Evolutionary conservation across 2,329 filamentous ascomycete genomes (phyloP).

Genomic region (Claviceps africana): DNA sequence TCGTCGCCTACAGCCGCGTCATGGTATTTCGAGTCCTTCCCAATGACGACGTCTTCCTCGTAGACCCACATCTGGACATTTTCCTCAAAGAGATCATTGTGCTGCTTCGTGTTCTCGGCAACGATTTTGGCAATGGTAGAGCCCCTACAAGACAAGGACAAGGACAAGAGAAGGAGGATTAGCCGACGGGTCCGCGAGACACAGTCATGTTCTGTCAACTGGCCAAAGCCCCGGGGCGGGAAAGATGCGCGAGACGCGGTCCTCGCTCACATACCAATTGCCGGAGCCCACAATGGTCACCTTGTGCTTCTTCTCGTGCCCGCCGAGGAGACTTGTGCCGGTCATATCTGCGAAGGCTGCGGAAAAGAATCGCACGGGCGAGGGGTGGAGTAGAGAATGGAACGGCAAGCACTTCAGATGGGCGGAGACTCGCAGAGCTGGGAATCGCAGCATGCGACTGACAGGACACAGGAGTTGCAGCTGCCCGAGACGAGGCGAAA

Average conservation of each 20-base stretch:
- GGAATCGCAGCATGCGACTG: constrained; percentile 4
- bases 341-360: constrained; percentile 17
- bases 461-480: background rate
- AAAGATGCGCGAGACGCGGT: too few species aligned
- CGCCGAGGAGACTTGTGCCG: constrained; percentile 22
- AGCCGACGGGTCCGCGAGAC: background rate
- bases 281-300: constrained; percentile 89
- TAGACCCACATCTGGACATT: constrained; percentile 98
- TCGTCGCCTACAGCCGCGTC: constrained; percentile 45
- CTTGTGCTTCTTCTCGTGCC: constrained; percentile 65
- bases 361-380: constrained; percentile 1
- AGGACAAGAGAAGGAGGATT: background rate
- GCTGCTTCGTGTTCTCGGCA: constrained; percentile 72
- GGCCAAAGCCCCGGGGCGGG: background rate
- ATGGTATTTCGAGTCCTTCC: constrained; percentile 61
- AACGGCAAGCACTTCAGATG: background rate
- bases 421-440: background rate
- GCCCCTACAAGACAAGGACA: constrained; percentile 43
- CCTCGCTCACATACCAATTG: constrained; percentile 58
- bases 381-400: background rate
- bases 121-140: constrained; percentile 96
- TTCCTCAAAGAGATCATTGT: constrained; percentile 71
- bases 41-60: constrained; percentile 73
- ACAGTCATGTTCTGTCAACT: background rate
- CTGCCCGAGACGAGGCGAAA: background rate